A percentile compares a stretch with the other conserved stretches of the same genome.
Evolutionary conservation across 2,329 filamentous ascomycete genomes (phyloP).

Genomic region (Botrytis byssoidea): DNA sequence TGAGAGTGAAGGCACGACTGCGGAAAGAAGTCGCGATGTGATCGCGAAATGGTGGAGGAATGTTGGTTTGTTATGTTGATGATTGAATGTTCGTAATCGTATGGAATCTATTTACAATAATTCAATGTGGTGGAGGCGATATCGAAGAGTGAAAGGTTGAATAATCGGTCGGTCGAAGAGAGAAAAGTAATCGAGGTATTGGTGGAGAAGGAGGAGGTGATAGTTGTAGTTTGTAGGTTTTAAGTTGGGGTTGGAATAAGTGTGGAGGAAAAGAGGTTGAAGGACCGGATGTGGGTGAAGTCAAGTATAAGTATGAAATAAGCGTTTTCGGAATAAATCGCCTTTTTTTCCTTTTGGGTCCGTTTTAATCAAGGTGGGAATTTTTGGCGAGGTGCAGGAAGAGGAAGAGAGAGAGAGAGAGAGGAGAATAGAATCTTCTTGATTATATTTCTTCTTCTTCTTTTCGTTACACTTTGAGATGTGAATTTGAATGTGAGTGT

Average conservation of each 20-base stretch:
- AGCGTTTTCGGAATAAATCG: constrained; percentile 17
- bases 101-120: neutral
- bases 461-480: neutral
- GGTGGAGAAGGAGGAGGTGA: neutral
- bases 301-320: neutral
- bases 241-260: neutral
- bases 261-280: neutral
- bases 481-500: neutral
- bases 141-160: neutral
- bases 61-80: constrained; percentile 1
- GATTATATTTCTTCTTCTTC: neutral
- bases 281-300: constrained; percentile 10
- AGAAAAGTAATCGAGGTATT: neutral
- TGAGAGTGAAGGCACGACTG: constrained; percentile 34
- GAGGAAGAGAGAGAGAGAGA: neutral
- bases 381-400: constrained; percentile 6
- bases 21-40: constrained; percentile 34
- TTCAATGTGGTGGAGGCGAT: neutral
- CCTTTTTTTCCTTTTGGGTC: neutral
- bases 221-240: neutral
- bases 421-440: neutral
- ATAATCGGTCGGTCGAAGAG: neutral
- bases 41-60: constrained; percentile 29
- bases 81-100: neutral
- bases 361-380: constrained; percentile 15